These are phyloP conservation scores for Colletotrichum zoysiae DNA, from an alignment of 2,329 filamentous ascomycete genomes.

Conservation along the genomic window DNA sequence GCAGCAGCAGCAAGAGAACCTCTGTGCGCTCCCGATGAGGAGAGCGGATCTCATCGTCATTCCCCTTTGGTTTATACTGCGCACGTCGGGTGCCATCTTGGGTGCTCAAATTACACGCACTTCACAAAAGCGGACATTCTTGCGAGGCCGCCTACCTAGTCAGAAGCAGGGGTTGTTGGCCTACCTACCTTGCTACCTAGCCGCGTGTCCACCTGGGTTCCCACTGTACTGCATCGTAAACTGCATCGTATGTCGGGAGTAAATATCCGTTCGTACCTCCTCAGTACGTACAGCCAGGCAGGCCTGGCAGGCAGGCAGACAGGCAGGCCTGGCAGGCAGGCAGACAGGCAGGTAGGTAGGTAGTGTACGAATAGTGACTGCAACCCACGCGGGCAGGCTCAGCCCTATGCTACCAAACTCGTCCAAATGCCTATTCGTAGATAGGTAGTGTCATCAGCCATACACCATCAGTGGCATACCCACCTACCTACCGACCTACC, in stretches of 20 bases:
- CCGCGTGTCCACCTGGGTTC: too few relatives aligned
- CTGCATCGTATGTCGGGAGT: too few relatives aligned
- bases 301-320: too few relatives aligned
- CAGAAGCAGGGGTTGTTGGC: not conserved
- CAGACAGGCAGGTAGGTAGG: too few relatives aligned
- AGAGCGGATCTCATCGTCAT: not conserved
- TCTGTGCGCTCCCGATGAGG: not conserved
- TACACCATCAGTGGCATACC: slow-evolving; percentile 1
- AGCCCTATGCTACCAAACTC: slow-evolving; percentile 37
- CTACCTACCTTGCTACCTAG: too few relatives aligned
- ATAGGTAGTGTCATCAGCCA: slow-evolving; percentile 33
- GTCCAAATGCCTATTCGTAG: slow-evolving; percentile 21
- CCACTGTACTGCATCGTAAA: too few relatives aligned
- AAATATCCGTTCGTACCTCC: too few relatives aligned
- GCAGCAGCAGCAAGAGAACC: too few relatives aligned
- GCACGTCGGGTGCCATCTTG: not conserved
- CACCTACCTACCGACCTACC: too few relatives aligned
- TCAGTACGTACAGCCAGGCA: too few relatives aligned
- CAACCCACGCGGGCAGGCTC: slow-evolving; percentile 27
- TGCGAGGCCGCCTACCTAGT: not conserved
- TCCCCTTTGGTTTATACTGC: not conserved
- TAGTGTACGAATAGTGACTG: too few relatives aligned
- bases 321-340: too few relatives aligned
- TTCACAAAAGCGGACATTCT: not conserved
- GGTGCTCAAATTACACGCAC: not conserved